phyloP scores from a whole-genome alignment of 192 early-diverging fungal species.

The Linnemannia exigua region DNA sequence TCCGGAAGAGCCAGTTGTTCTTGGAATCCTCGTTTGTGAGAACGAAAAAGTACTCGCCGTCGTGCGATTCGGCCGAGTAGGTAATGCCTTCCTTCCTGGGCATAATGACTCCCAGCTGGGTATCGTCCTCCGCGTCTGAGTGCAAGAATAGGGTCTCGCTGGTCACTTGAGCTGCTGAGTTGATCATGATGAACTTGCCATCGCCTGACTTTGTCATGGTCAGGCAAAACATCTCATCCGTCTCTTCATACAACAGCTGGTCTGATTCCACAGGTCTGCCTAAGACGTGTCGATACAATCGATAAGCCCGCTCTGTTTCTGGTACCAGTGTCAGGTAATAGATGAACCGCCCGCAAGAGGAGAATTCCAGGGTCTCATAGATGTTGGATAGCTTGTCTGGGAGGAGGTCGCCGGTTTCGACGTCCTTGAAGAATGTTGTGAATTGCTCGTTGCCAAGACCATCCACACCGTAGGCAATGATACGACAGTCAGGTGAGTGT shows the following conservation, averaged over 20 bases:
- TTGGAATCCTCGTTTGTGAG: slow-evolving; percentile 69
- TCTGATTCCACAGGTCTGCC: slow-evolving; percentile 58
- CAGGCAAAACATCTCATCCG: slow-evolving; percentile 75
- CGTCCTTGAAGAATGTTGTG: slow-evolving; percentile 64
- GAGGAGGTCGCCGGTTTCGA: slow-evolving; percentile 58
- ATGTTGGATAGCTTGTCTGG: slow-evolving; percentile 63
- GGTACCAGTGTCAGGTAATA: slow-evolving; percentile 68
- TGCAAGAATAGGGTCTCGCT: slow-evolving; percentile 67
- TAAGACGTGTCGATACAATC: slow-evolving; percentile 63
- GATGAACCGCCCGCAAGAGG: slow-evolving; percentile 62
- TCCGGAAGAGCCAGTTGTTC: slow-evolving; percentile 73
- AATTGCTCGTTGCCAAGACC: slow-evolving; percentile 65
- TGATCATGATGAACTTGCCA: slow-evolving; percentile 65
- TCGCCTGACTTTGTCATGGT: slow-evolving; percentile 68
- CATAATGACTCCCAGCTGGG: slow-evolving; percentile 55
- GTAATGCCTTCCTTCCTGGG: slow-evolving; percentile 64
- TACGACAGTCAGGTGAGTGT: slow-evolving; percentile 65
- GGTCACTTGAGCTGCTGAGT: slow-evolving; percentile 67
- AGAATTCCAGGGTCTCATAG: slow-evolving; percentile 71
- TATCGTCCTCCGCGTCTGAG: slow-evolving; percentile 38
- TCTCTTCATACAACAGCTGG: slow-evolving; percentile 64
- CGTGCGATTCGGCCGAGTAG: slow-evolving; percentile 65
- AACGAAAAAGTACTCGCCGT: slow-evolving; percentile 66
- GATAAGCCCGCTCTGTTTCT: slow-evolving; percentile 63
- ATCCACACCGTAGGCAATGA: slow-evolving; percentile 72